Percentiles rank a stretch among this genome's conserved stretches.
phyloP scores from a whole-genome alignment of 495 filamentous ascomycete genomes.

The Neurospora sp. region DNA sequence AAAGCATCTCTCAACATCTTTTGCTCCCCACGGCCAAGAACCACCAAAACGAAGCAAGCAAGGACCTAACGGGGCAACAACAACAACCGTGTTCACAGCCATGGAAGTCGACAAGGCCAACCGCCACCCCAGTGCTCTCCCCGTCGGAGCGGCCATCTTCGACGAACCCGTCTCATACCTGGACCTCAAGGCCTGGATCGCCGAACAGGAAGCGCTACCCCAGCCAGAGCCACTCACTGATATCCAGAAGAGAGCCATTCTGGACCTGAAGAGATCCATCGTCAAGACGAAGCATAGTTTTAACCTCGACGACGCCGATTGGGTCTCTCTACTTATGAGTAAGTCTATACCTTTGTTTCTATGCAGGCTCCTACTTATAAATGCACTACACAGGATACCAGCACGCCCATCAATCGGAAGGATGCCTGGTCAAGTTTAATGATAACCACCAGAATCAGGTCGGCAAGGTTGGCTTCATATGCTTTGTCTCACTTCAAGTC shows the following conservation, averaged over 20 bases:
- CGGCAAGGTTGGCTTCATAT: constrained; percentile 9
- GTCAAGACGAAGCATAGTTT: constrained; percentile 12
- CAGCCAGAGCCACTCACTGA: constrained; percentile 21
- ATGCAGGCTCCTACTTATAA: neutral
- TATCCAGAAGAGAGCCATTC: constrained; percentile 20
- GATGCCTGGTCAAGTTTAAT: neutral
- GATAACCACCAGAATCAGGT: neutral
- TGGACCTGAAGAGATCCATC: constrained; percentile 20
- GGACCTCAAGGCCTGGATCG: constrained; percentile 28
- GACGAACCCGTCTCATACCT: constrained; percentile 16
- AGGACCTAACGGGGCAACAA: neutral
- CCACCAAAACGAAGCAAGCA: neutral
- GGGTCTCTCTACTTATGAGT: constrained; percentile 28
- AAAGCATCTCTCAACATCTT: neutral
- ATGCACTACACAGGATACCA: constrained; percentile 9
- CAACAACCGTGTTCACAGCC: neutral
- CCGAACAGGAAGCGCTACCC: constrained; percentile 17
- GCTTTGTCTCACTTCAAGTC: constrained; percentile 5
- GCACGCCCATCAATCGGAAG: constrained; percentile 1
- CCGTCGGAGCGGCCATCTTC: neutral
- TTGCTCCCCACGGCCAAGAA: neutral
- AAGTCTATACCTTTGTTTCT: constrained; percentile 4
- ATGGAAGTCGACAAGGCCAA: neutral
- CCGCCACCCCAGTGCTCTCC: neutral
- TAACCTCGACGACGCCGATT: constrained; percentile 22